These are phyloP conservation scores for Glomus cerebriforme DNA, from an alignment of 192 early-diverging fungal genomes.

Conservation along the genomic window DNA sequence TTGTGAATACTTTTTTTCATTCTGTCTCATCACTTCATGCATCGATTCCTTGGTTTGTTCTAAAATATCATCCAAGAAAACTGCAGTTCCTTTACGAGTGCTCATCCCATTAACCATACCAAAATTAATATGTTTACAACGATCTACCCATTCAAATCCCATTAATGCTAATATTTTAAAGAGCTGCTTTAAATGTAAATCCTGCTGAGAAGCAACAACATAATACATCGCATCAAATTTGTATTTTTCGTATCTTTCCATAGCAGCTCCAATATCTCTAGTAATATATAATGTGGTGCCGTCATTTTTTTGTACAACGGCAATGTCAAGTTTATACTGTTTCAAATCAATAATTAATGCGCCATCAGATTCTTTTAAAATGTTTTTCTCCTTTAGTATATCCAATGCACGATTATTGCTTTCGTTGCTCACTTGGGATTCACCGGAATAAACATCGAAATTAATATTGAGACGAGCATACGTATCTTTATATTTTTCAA, in stretches of 20 bases:
- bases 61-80: conserved; percentile 95
- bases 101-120: conserved; percentile 95
- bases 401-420: conserved; percentile 69
- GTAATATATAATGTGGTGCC: conserved; percentile 93
- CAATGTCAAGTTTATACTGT: conserved; percentile 78
- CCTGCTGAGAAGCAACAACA: conserved; percentile 88
- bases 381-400: conserved; percentile 69
- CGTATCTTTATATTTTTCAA: conserved; percentile 88
- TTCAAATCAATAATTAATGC: conserved; percentile 87
- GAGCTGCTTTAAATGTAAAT: conserved; percentile 89
- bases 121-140: conserved; percentile 89
- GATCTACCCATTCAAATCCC: conserved; percentile 78
- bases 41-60: conserved; percentile 83
- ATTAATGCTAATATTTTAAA: conserved; percentile 91
- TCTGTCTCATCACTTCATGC: conserved; percentile 90
- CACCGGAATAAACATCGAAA: conserved; percentile 96
- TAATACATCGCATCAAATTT: conserved; percentile 94
- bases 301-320: conserved; percentile 86
- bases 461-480: conserved; percentile 88
- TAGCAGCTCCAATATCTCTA: conserved; percentile 95
- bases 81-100: conserved; percentile 93
- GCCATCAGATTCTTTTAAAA: conserved; percentile 78
- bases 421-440: conserved; percentile 79
- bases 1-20: conserved; percentile 83
- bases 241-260: conserved; percentile 84